Base-by-base conservation (phyloP, 257 asterid genomes). In the Solanum gracilifrons region DNA sequence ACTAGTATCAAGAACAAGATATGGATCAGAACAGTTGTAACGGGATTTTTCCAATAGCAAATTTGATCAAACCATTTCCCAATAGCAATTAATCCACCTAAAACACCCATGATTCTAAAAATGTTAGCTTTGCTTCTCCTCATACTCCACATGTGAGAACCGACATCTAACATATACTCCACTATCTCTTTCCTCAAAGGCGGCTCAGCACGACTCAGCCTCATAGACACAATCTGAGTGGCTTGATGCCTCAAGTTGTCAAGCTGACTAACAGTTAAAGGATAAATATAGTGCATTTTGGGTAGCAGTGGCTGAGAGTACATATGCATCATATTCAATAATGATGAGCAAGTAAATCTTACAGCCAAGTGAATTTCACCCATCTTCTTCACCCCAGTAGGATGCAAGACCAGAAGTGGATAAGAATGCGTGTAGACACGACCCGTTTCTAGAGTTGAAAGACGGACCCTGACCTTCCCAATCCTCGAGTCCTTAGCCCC, bases 61-160 rank as follows among this genome's bases (percentile, higher is more conserved):
- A 95, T 92, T 88, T 90, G 93, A 66, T 95, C 94, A 25, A 93
- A 94, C 98, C 98, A 95, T 90, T 87, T 94, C 1, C 95, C 93
- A 0, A 93, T 90, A 0, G 94, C 95, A 0, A 94, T 89, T 58
- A 94, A 10, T 23, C 97, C 97, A 16, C 93, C 87, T 31, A 95
- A 86, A 72, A 95, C 95, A 6, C 92, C 93, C 96, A 94, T 92
- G 20, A 95, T 94, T 11, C 98, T 33, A 87, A 94, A 93, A 85
- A 94, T 90, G 75, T 95, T 93, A 0, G 96, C 97, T 39, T 95
- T 95, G 95, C 96, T 95, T 86, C 96, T 82, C 51, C 96, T 90
- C 95, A 93, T 93, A 91, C 98, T 95, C 96, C 96, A 95, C 95
- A 92, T 93, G 92, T 93, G 95, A 27, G 95, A 93, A 16, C 95